Evolutionary conservation across 2,329 filamentous ascomycete species (phyloP), one percentile per base, ranked within the genome.

Genomic region (Epicoccum nigrum): DNA sequence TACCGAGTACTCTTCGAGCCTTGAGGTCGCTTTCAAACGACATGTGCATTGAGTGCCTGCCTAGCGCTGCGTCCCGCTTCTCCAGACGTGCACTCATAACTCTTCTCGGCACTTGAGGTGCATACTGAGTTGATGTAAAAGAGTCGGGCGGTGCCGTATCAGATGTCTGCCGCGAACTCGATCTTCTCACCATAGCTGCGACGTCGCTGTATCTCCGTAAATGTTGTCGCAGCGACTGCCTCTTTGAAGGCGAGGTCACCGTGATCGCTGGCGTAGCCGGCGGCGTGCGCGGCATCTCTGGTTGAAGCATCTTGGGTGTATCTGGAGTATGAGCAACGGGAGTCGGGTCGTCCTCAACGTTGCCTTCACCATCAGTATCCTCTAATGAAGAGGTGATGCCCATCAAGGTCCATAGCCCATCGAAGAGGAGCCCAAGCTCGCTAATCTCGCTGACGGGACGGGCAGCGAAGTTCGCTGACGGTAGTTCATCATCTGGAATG

Each of bases 51-150:
- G 43, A 45, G 21, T 44, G 42, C 39, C 33, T 39, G 11, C 27
- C 59, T 23, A 37, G 43, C 25, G 33, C 41, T 12, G 49, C 30
- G 7, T 40, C 32, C 9, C 27, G 56, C 16, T 34, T 53, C n/a
- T 51, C 52, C 33, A 56, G 12, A 40, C 59, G 63, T 32, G 56
- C 59, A 47, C 69, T 67, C 39, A 68, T 59, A 15, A 62, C 67
- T 59, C 66, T 57, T 52, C 64, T 59, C 23, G 63, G 65, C 16
- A 49, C 56, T 21, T 65, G 56, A 19, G 63, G 60, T 32, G 42
- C 38, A 31, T 42, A 48, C 11, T 38, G 44, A 4, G 38, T 27
- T 15, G 55, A 28, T 17, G 34, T 27, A 25, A 62, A 45, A 7
- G 46, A 33, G 30, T 59, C 60, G 37, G 62, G 50, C 15, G 64